phyloP scores from a whole-genome alignment of 495 filamentous ascomycete species.

The Hypoxylon fuscum region DNA sequence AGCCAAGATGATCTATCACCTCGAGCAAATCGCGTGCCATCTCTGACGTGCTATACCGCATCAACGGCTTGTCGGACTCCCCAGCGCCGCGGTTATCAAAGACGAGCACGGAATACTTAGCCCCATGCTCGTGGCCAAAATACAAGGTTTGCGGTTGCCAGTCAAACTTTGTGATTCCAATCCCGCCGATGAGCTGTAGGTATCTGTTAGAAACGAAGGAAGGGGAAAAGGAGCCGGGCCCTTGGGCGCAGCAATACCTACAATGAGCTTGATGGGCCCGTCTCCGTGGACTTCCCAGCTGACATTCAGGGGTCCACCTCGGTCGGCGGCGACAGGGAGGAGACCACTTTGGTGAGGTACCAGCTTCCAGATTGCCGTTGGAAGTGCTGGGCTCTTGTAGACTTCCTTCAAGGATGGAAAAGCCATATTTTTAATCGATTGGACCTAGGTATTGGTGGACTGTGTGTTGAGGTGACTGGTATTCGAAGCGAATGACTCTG shows the following conservation, averaged over 20 bases:
- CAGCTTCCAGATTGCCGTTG: constrained; percentile 33
- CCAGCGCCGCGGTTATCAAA: constrained; percentile 77
- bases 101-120: constrained; percentile 68
- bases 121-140: constrained; percentile 67
- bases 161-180: constrained; percentile 56
- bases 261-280: constrained; percentile 67
- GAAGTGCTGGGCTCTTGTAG: constrained; percentile 28
- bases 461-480: no score
- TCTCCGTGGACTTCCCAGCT: constrained; percentile 73
- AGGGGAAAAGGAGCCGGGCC: not conserved
- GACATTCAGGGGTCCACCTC: constrained; percentile 65
- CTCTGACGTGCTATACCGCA: constrained; percentile 70
- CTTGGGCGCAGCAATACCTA: constrained; percentile 1
- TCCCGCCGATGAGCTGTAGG: constrained; percentile 58
- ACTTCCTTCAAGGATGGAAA: constrained; percentile 24
- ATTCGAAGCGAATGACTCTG: no score
- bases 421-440: constrained; percentile 7
- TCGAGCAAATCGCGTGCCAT: constrained; percentile 74
- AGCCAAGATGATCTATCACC: constrained; percentile 68
- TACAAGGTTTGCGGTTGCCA: constrained; percentile 75
- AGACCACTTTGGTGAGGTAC: constrained; percentile 25
- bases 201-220: not conserved
- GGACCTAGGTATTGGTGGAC: no score
- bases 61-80: constrained; percentile 69
- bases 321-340: constrained; percentile 20